These are phyloP conservation scores for Grosmannia serpens DNA, from an alignment of 2,329 filamentous ascomycete genomes.

Conservation along the genomic window DNA sequence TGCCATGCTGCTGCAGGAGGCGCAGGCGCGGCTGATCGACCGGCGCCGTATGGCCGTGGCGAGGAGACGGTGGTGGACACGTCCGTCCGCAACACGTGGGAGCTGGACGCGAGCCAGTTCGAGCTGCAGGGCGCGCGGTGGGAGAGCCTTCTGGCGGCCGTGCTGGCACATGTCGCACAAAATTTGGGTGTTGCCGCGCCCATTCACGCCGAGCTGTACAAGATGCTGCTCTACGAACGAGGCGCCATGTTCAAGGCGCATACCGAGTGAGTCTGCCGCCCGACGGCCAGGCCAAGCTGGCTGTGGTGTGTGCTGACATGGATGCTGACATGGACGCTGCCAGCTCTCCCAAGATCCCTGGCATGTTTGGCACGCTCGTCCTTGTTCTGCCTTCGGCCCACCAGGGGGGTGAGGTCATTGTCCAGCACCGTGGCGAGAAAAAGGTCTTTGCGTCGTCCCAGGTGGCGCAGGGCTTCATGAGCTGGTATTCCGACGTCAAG, in stretches of 20 bases:
- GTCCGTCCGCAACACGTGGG: slow-evolving; percentile 26
- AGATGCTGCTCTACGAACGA: slow-evolving; percentile 32
- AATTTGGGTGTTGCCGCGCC: slow-evolving; percentile 18
- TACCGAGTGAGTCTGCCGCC: slow-evolving; percentile 18
- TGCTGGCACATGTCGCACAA: slow-evolving; percentile 15
- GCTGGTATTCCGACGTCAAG: slow-evolving; percentile 37
- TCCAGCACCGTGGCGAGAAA: slow-evolving; percentile 22
- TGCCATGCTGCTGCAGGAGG: not conserved
- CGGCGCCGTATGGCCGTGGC: slow-evolving; percentile 25
- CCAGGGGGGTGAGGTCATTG: slow-evolving; percentile 28
- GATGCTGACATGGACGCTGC: not conserved
- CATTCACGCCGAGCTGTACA: slow-evolving; percentile 23
- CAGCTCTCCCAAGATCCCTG: slow-evolving; percentile 27
- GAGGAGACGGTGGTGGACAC: slow-evolving; percentile 25
- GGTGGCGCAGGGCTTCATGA: slow-evolving; percentile 13
- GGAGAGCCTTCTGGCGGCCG: slow-evolving; percentile 15
- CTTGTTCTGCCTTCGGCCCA: slow-evolving; percentile 33
- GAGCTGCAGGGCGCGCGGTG: slow-evolving; percentile 24
- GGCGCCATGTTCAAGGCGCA: slow-evolving; percentile 34
- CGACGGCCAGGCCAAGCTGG: no score
- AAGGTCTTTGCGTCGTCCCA: slow-evolving; percentile 14
- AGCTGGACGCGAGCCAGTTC: slow-evolving; percentile 24
- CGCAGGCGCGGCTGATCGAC: slow-evolving; percentile 1
- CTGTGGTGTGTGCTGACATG: no score
- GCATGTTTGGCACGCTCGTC: slow-evolving; percentile 35